A percentile compares a stretch with the other conserved stretches of the same genome.
These are phyloP conservation scores for Yamadazyma ubonensis DNA, from an alignment of 805 yeast species.

Conservation along the genomic window DNA sequence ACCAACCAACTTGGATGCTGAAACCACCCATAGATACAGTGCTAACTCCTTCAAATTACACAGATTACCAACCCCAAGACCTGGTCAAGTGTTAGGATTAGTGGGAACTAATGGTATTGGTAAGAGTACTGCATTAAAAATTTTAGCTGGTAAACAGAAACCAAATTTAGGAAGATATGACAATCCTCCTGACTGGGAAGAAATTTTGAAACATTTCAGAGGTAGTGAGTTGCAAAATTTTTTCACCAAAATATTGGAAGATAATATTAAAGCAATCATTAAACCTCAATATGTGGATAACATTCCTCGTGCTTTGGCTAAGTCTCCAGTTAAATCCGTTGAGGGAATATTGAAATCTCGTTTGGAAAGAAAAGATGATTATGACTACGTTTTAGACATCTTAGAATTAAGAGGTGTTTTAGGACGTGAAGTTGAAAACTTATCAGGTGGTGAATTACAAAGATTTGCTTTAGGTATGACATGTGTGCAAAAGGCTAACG, in stretches of 20 bases:
- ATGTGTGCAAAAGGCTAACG: slow-evolving; percentile 90
- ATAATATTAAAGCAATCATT: slow-evolving; percentile 91
- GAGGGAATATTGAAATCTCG: slow-evolving; percentile 78
- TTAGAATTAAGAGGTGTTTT: slow-evolving; percentile 76
- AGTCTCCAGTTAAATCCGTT: slow-evolving; percentile 83
- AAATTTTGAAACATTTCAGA: slow-evolving; percentile 84
- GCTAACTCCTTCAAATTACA: slow-evolving; percentile 97
- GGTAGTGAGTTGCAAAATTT: slow-evolving; percentile 97
- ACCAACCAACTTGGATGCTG: slow-evolving; percentile 90
- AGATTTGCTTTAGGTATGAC: slow-evolving; percentile 98
- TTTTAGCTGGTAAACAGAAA: slow-evolving; percentile 94
- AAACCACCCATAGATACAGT: slow-evolving; percentile 95
- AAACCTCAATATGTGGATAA: slow-evolving; percentile 99
- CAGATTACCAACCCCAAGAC: slow-evolving; percentile 96
- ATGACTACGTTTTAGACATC: slow-evolving; percentile 61
- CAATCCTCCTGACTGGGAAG: slow-evolving; percentile 97
- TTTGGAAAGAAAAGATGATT: slow-evolving; percentile 67
- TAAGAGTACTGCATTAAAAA: slow-evolving; percentile 94
- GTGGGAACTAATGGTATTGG: slow-evolving; percentile 99
- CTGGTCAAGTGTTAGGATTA: slow-evolving; percentile 96
- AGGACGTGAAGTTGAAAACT: slow-evolving; percentile 82
- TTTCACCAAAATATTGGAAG: slow-evolving; percentile 91
- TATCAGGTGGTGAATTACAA: slow-evolving; percentile 98
- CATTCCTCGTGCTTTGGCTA: slow-evolving; percentile 88
- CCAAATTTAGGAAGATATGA: slow-evolving; percentile 94